Base-by-base conservation (phyloP, 768 basidiomycete genomes). In the Phylloporus sp. region DNA sequence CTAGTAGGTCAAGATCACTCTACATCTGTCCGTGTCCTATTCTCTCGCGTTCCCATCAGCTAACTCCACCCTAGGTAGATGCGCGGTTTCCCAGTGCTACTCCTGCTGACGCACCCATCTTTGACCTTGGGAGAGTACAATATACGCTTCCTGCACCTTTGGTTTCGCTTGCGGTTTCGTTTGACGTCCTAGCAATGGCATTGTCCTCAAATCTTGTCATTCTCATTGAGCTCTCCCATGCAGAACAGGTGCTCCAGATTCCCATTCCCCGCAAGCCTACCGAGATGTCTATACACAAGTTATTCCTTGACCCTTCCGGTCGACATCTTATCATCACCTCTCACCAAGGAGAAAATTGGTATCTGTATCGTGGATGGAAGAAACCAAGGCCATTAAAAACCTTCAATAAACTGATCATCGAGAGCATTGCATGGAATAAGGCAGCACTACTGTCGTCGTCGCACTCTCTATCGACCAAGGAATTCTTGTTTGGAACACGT, bases 291-390 rank as follows among this genome's bases (percentile, higher is more conserved):
- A 82, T 97, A 42, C 72, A 86, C 73, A 87, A 87, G 63, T 70
- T 97, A 47, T 97, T 94, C 71, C 81, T 90, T 65, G 95, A 98
- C 68, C 95, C 95, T 13, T 88, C 93, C 0, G 95, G 95, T 5
- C 79, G 89, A 29, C 97, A 98, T 72, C 80, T 95, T 45, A 70
- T 98, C 36, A 77, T 95, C 47, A 90, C 91, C 0, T 94, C 93
- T 9, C 75, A 73, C 12, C 84, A 91, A 61, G 93, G 93, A 45
- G 95, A 99, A 65, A 95, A 91, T 55, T 97, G 90, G 85, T 97
- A 98, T 65, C 72, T 94, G 4, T 93, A 83, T 62, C 77, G 80
- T 47, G 78, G 80, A 9, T 87, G 86, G 82, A 88, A 88, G 73
- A 91, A 93, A 61, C 86, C 91, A 0, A 80, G 82, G 39, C 85